A percentile compares a stretch with the other conserved stretches of the same genome.
These are phyloP conservation scores for Clarireedia sp. DNA, from an alignment of 2,329 filamentous ascomycete genomes.

Conservation along the genomic window DNA sequence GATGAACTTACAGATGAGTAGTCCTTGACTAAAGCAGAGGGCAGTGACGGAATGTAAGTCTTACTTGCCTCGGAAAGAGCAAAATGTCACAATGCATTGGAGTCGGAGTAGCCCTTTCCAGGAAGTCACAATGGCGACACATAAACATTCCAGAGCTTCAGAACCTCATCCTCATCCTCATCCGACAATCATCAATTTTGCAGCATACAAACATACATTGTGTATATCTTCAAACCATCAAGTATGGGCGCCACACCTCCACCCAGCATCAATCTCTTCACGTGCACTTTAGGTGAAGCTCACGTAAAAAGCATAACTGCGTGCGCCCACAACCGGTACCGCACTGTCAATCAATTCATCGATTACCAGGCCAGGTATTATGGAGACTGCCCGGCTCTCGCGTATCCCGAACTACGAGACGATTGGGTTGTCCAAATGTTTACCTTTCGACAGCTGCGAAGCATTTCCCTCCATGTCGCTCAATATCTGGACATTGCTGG, in stretches of 20 bases:
- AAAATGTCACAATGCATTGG: too few relatives aligned
- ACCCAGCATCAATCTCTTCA: slow-evolving; percentile 39
- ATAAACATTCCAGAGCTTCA: too few relatives aligned
- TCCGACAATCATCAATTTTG: too few relatives aligned
- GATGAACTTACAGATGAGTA: too few relatives aligned
- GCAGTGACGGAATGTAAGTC: too few relatives aligned
- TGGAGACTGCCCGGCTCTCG: not conserved
- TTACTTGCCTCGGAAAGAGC: too few relatives aligned
- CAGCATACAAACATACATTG: too few relatives aligned
- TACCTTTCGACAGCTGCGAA: not conserved
- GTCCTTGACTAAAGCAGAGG: too few relatives aligned
- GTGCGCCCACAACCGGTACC: slow-evolving; percentile 38
- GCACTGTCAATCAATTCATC: slow-evolving; percentile 43
- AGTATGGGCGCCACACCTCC: not conserved
- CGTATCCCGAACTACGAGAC: not conserved
- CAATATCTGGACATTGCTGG: not conserved
- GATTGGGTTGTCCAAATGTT: not conserved
- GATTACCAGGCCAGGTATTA: slow-evolving; percentile 22
- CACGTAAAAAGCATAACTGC: slow-evolving; percentile 28
- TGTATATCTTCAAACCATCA: too few relatives aligned
- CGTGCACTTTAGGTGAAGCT: slow-evolving; percentile 50
- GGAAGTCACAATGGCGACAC: too few relatives aligned
- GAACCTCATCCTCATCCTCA: too few relatives aligned
- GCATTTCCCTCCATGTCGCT: not conserved
- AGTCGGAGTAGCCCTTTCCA: too few relatives aligned